Evolutionary conservation across 129 eudicot species (phyloP), one percentile per base, ranked within the genome.

Genomic region (Flaveria brownii): DNA sequence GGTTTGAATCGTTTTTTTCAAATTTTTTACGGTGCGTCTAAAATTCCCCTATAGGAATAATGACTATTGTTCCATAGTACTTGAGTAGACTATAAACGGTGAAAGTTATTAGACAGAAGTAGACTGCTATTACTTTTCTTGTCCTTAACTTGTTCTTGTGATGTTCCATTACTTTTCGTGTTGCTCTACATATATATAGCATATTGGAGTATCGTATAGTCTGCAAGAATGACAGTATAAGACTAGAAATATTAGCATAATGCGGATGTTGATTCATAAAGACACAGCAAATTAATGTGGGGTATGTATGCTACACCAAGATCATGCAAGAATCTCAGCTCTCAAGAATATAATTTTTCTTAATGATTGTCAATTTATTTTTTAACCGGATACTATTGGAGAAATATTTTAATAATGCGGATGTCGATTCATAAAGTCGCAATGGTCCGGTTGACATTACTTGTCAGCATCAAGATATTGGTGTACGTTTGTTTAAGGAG

Each of bases 41-140:
- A n/a, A n/a, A n/a, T n/a, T n/a, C n/a, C n/a, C n/a, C n/a, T n/a
- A n/a, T 36, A 36, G 41, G 41, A 36, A 36, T 36, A 36, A 28
- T 62, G 45, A 28, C 43, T 62, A 14, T 26, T 18, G 39, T 76
- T 46, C 70, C 84, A 62, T 68, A 59, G 41, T 36, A 36, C 13
- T 81, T 73, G 84, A 87, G 86, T 83, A 88, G 87, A 77, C 80
- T 78, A 45, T 71, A 49, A 51, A 17, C 80, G 74, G 85, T 87
- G 88, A 86, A 88, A 81, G 82, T 79, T 78, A 79, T 79, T 68
- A 77, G 83, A 90, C 88, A 84, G 72, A 81, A 50, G 46, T 81
- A 66, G 92, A 86, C 88, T 80, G 75, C 71, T 82, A 85, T 82
- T 82, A 87, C 91, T 80, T 79, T 80, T 90, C 92, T 63, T 92